Evolutionary conservation across 2,329 filamentous ascomycete genomes (phyloP), one percentile per base, ranked within the genome.

Genomic region (Incumbomyces lentus): DNA sequence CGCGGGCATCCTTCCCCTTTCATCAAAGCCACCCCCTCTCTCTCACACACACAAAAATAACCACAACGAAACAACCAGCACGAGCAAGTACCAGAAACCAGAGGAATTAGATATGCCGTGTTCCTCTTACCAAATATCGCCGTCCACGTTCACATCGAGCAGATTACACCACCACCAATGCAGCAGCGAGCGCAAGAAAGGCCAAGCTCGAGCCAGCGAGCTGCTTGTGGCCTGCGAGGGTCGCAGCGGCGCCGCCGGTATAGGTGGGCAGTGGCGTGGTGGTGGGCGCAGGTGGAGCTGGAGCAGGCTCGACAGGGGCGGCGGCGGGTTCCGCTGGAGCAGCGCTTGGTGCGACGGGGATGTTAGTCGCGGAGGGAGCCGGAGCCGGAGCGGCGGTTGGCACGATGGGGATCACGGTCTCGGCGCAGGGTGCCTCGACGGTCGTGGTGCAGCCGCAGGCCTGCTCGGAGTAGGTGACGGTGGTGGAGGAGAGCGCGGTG

Each of bases 361-460:
- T 29, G 26, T 17, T 26, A 6, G 40, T 14, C 7, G 40, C 45
- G 4, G 38, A 12, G 11, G 38, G 14, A 16, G 38, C 46, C 2
- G 38, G 18, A 12, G 30, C 12, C 16, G 41, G 11, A n/a, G 32
- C 14, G 8, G 33, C 17, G 6, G 32, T 19, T 3, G 32, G 31
- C 17, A 30, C 33, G 10, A 44, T 17, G n/a, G 53, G 47, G 16
- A 49, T 52, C 35, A 52, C 52, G 30, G 47, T 53, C 45, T 49
- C 52, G 22, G 49, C 50, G 41, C 48, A 52, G 18, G 48, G 44
- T 11, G 52, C 35, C 18, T 43, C 45, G 2, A 50, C 46, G 2
- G 46, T 54, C 41, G 52, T 54, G 10, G 41, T 44, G 49, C 53
- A 55, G 17, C 49, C 48, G 38, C 53, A 56, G 7, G 46, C 47